Evolutionary conservation across 345 rosid genomes (phyloP).

Genomic region (Salix dunnii): DNA sequence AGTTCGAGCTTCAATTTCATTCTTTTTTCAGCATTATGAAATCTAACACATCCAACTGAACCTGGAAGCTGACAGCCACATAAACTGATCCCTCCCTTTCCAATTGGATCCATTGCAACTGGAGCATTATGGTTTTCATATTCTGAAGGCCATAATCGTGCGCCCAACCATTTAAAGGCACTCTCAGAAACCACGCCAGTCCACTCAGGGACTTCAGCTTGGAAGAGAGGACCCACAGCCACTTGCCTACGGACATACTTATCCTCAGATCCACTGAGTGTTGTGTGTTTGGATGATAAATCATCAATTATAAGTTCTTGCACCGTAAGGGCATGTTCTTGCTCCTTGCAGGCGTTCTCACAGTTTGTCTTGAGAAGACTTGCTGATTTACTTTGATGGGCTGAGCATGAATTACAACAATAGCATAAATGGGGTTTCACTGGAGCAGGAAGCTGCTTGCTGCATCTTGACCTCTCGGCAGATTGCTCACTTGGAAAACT

Average conservation of each 20-base stretch:
- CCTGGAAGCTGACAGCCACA: constrained; percentile 22
- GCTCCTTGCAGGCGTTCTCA: constrained; percentile 13
- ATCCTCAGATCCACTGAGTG: neutral
- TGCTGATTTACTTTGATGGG: constrained; percentile 19
- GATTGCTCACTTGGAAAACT: constrained; percentile 16
- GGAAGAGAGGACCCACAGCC: constrained; percentile 22
- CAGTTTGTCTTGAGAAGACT: constrained; percentile 16
- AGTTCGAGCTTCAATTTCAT: constrained; percentile 29
- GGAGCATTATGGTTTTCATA: neutral
- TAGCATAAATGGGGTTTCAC: constrained; percentile 26
- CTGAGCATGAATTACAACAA: constrained; percentile 32
- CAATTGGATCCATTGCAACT: constrained; percentile 2
- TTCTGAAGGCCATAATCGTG: constrained; percentile 19
- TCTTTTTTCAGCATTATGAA: constrained; percentile 32
- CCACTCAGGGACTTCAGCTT: constrained; percentile 33
- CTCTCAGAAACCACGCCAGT: constrained; percentile 17
- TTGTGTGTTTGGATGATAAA: neutral
- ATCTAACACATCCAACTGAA: constrained; percentile 29
- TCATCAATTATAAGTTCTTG: neutral
- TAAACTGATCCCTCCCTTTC: constrained; percentile 26
- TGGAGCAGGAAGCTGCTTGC: constrained; percentile 10
- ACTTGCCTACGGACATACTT: constrained; percentile 4
- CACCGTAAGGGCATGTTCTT: constrained; percentile 4
- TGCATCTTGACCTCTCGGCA: constrained; percentile 24
- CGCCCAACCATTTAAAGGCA: constrained; percentile 31